phyloP scores from a whole-genome alignment of 129 eudicot genomes.

The Smallanthus sonchifolius region DNA sequence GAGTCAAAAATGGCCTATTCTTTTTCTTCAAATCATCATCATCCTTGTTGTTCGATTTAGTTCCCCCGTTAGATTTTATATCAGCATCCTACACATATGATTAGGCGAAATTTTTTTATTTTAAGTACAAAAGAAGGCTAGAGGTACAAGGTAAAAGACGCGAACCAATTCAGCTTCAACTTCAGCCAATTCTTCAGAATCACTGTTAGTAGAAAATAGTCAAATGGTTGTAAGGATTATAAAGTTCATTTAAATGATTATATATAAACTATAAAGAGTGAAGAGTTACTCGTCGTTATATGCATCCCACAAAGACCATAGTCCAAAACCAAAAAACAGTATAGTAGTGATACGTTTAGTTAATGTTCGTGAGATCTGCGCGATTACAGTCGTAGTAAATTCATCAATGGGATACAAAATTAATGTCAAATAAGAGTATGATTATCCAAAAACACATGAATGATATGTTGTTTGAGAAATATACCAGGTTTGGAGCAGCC shows the following conservation, averaged over 20 bases:
- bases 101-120: background rate
- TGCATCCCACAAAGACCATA: slow-evolving; percentile 98
- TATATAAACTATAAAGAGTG: background rate
- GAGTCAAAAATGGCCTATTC: slow-evolving; percentile 59
- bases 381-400: slow-evolving; percentile 3
- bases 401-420: background rate
- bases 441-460: background rate
- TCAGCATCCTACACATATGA: slow-evolving; percentile 59
- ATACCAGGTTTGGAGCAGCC: slow-evolving; percentile 97
- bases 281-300: slow-evolving; percentile 53
- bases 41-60: slow-evolving; percentile 53
- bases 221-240: background rate
- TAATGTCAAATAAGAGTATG: background rate
- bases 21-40: slow-evolving; percentile 66
- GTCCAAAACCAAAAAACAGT: slow-evolving; percentile 79
- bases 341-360: slow-evolving; percentile 81
- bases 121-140: background rate
- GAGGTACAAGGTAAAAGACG: slow-evolving; percentile 2
- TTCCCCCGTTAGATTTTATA: slow-evolving; percentile 43
- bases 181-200: slow-evolving; percentile 65
- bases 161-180: slow-evolving; percentile 83
- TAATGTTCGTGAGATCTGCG: slow-evolving; percentile 68
- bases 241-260: background rate
- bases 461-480: background rate
- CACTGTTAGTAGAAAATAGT: slow-evolving; percentile 34